phyloP scores from a whole-genome alignment of 2,329 filamentous ascomycete species.

The Raffaelea albimanens region DNA sequence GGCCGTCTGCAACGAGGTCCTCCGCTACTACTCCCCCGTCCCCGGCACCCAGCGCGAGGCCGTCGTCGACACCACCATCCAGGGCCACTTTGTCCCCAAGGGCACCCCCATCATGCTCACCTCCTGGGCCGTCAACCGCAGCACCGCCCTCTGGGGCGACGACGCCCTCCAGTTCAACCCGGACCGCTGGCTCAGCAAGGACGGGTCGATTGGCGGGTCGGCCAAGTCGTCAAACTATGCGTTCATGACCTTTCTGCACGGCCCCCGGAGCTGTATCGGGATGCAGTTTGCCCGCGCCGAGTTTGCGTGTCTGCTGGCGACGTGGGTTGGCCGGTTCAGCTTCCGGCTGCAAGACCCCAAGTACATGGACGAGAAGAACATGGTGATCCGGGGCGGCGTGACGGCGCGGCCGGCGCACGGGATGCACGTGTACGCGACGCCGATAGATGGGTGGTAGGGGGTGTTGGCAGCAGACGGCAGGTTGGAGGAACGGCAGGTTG shows the following conservation, averaged over 20 bases:
- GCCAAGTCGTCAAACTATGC: slow-evolving; percentile 63
- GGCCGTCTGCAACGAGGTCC: slow-evolving; percentile 67
- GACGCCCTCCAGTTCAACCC: slow-evolving; percentile 71
- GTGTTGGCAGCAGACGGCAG: too few species aligned
- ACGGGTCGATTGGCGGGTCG: slow-evolving; percentile 38
- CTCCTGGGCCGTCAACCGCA: slow-evolving; percentile 61
- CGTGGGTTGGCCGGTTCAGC: slow-evolving; percentile 66
- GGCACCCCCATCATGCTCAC: slow-evolving; percentile 60
- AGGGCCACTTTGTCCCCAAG: slow-evolving; percentile 56
- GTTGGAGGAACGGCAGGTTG: too few species aligned
- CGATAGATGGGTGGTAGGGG: slow-evolving; percentile 55
- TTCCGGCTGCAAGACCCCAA: slow-evolving; percentile 47
- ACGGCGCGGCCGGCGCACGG: slow-evolving; percentile 67
- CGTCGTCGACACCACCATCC: slow-evolving; percentile 52
- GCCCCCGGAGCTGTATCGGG: slow-evolving; percentile 79
- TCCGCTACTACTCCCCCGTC: slow-evolving; percentile 65
- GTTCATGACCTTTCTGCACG: slow-evolving; percentile 76
- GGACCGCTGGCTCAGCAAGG: slow-evolving; percentile 58
- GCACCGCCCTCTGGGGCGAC: slow-evolving; percentile 61
- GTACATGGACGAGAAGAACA: slow-evolving; percentile 55
- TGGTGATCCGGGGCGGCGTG: slow-evolving; percentile 59
- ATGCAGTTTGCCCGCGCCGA: slow-evolving; percentile 72
- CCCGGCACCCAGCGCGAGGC: slow-evolving; percentile 61
- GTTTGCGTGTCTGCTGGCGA: slow-evolving; percentile 73
- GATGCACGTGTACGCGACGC: slow-evolving; percentile 56